Percentiles rank a stretch among this genome's conserved stretches.
Conservation (phyloP, 768 basidiomycete species). For the Hericium alpestre region DNA sequence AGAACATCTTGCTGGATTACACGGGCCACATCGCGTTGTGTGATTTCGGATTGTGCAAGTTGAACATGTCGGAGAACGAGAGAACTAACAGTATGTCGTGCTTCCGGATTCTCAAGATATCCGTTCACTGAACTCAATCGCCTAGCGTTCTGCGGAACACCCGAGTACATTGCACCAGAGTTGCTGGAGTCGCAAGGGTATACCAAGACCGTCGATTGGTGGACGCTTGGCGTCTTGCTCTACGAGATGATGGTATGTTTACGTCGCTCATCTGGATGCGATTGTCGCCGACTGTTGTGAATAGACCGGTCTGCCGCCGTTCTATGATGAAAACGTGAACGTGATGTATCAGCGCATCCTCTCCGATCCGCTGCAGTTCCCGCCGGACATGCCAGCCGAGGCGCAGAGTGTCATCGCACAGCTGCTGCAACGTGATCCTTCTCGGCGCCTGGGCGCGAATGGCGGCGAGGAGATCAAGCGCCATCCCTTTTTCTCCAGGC, state of each 20-base stretch:
- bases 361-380: slow-evolving; percentile 86
- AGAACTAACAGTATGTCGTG: slow-evolving; percentile 80
- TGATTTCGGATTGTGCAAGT: slow-evolving; percentile 93
- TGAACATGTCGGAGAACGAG: slow-evolving; percentile 96
- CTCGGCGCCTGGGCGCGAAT: slow-evolving; percentile 77
- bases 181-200: slow-evolving; percentile 94
- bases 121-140: background rate
- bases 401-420: slow-evolving; percentile 84
- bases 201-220: slow-evolving; percentile 98
- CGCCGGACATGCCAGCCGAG: slow-evolving; percentile 77
- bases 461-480: slow-evolving; percentile 94
- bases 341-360: slow-evolving; percentile 96
- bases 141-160: slow-evolving; percentile 81
- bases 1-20: slow-evolving; percentile 95
- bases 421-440: slow-evolving; percentile 81
- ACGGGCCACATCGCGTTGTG: slow-evolving; percentile 97
- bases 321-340: slow-evolving; percentile 98
- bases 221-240: slow-evolving; percentile 91
- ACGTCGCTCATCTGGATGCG: background rate
- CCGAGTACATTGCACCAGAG: slow-evolving; percentile 97
- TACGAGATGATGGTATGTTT: slow-evolving; percentile 86
- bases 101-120: background rate
- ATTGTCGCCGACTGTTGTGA: slow-evolving; percentile 5
- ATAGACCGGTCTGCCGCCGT: slow-evolving; percentile 91
- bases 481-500: slow-evolving; percentile 90